These are phyloP conservation scores for Acer campestre DNA, from an alignment of 345 rosid species.

Conservation along the genomic window DNA sequence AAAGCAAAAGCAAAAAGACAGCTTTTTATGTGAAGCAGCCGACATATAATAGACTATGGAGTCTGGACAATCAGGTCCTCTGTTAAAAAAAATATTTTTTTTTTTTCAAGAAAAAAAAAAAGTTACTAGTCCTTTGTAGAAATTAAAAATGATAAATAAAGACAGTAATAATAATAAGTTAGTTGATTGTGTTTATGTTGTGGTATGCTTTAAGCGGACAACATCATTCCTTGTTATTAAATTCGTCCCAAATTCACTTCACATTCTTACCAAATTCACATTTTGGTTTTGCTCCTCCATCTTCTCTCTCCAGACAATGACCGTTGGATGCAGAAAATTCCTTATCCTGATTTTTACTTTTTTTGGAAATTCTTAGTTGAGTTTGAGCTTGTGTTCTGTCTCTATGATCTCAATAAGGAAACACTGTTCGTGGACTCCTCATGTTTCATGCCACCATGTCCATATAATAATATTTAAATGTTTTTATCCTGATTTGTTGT, in stretches of 20 bases:
- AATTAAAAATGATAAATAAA: background rate
- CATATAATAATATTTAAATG: too few relatives aligned
- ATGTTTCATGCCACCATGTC: conserved; percentile 16
- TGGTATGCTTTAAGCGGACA: conserved; percentile 13
- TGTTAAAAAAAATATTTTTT: too few relatives aligned
- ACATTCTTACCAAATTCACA: conserved; percentile 11
- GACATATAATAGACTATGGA: conserved; percentile 63
- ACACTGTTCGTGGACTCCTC: conserved; percentile 19
- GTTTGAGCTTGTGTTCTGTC: background rate
- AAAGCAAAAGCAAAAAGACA: conserved; percentile 47
- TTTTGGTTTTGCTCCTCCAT: background rate
- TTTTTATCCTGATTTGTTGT: too few relatives aligned
- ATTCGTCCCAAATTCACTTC: conserved; percentile 20
- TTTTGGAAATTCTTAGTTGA: conserved; percentile 4
- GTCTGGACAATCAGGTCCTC: conserved; percentile 18
- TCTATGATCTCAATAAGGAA: conserved; percentile 16
- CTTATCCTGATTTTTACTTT: background rate
- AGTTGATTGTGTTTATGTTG: conserved; percentile 4
- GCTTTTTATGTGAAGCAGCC: conserved; percentile 61
- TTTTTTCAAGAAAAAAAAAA: too few relatives aligned
- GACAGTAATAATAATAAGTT: conserved; percentile 5
- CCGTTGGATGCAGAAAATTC: background rate
- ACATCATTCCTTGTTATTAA: background rate
- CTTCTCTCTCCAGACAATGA: background rate
- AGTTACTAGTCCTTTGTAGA: too few relatives aligned